These are phyloP conservation scores for Triticum turgidum DNA, from an alignment of 176 grass and related monocot species.

Conservation along the genomic window DNA sequence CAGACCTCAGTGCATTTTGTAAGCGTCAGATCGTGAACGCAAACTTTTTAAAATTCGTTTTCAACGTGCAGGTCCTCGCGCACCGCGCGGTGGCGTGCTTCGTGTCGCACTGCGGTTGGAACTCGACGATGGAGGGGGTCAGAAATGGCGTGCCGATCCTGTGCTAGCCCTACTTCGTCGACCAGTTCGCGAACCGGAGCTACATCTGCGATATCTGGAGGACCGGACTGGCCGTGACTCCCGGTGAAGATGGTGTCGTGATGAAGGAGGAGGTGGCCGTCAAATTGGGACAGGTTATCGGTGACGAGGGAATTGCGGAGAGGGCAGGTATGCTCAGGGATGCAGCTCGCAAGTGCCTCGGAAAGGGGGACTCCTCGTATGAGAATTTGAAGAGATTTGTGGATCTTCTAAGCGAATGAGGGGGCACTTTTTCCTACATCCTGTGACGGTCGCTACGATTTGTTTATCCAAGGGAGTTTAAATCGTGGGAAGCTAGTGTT, in stretches of 20 bases:
- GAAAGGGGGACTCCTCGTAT: background rate
- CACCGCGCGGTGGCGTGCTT: conserved; percentile 40
- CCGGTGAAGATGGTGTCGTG: background rate
- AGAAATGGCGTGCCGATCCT: conserved; percentile 37
- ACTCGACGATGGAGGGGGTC: conserved; percentile 45
- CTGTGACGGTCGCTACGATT: background rate
- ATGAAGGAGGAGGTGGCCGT: background rate
- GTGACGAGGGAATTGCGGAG: background rate
- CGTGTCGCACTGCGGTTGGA: conserved; percentile 60
- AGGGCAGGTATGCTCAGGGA: conserved; percentile 1
- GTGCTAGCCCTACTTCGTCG: conserved; percentile 43
- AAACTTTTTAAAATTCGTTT: background rate
- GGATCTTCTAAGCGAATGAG: background rate
- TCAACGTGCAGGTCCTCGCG: background rate
- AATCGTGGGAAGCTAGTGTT: too few species aligned
- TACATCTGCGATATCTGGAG: conserved; percentile 19
- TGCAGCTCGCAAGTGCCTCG: background rate
- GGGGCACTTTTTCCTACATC: background rate
- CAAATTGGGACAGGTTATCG: background rate
- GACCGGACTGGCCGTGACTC: background rate
- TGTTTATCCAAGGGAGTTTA: background rate
- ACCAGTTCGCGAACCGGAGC: conserved; percentile 27
- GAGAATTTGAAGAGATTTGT: background rate
- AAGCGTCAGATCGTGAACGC: background rate
- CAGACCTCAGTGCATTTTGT: background rate